A percentile compares a stretch with the other conserved stretches of the same genome.
phyloP scores from a whole-genome alignment of 169 alveolate species.

The Plasmodium reichenowi region DNA sequence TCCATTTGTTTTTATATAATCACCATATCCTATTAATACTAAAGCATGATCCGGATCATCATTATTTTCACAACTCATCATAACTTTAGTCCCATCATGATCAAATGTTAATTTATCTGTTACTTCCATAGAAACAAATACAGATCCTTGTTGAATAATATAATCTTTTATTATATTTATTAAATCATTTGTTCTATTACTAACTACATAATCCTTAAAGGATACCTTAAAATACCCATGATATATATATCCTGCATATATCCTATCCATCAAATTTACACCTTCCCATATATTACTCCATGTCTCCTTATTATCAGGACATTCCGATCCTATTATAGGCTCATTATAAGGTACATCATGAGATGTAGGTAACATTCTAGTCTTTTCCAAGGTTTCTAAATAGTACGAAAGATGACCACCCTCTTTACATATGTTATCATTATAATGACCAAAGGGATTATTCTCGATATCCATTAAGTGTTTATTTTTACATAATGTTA shows the following conservation, averaged over 20 bases:
- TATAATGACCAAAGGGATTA: conserved; percentile 20
- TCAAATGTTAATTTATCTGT: conserved; percentile 66
- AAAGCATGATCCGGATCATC: conserved; percentile 75
- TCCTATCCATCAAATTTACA: conserved; percentile 16
- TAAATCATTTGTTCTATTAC: conserved; percentile 40
- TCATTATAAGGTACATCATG: conserved; percentile 60
- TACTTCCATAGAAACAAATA: conserved; percentile 74
- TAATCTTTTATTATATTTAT: conserved; percentile 69
- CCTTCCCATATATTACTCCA: conserved; percentile 63
- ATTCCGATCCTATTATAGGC: conserved; percentile 44
- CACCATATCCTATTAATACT: conserved; percentile 78
- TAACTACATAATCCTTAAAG: conserved; percentile 24
- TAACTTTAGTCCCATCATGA: conserved; percentile 77
- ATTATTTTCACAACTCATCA: conserved; percentile 68
- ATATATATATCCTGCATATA: conserved; percentile 34
- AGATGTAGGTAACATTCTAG: conserved; percentile 38
- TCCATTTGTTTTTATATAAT: conserved; percentile 44
- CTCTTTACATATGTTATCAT: conserved; percentile 50
- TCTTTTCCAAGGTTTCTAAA: conserved; percentile 13
- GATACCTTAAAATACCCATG: conserved; percentile 51
- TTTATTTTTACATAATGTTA: conserved; percentile 54
- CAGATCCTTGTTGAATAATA: conserved; percentile 75
- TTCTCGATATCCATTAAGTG: neutral
- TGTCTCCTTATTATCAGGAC: conserved; percentile 10
- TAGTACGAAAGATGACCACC: conserved; percentile 60